Evolutionary conservation across 148 eudicot genomes (phyloP).

Genomic region (Suaeda aralocaspica): DNA sequence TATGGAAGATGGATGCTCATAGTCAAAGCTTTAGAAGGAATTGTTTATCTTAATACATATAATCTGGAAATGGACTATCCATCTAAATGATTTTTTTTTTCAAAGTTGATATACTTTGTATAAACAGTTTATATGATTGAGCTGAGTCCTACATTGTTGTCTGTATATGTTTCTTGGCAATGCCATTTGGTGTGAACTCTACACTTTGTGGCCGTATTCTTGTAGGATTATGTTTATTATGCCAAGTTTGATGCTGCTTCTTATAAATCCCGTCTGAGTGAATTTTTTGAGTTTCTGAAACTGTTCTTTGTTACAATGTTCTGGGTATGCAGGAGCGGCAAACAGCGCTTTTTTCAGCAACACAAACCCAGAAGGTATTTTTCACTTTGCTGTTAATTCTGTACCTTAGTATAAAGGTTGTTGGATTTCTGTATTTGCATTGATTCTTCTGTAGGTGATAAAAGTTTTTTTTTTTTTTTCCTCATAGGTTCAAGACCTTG

Average conservation of each 20-base stretch:
- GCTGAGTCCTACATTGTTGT: neutral
- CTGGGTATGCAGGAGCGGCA: slow-evolving; percentile 60
- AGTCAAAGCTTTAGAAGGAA: neutral
- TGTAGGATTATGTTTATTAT: neutral
- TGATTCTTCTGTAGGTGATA: neutral
- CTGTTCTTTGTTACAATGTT: slow-evolving; percentile 3
- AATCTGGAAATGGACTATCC: neutral
- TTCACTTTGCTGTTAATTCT: neutral
- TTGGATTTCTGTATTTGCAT: neutral
- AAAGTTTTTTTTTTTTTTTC: neutral
- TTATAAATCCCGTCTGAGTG: too few species aligned
- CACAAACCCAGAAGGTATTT: slow-evolving; percentile 85
- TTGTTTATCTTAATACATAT: neutral
- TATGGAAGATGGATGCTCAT: neutral
- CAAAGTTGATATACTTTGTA: neutral
- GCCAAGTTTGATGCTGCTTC: neutral
- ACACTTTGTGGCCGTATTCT: neutral
- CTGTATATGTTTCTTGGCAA: neutral
- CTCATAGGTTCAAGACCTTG: slow-evolving; percentile 81
- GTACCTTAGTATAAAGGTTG: neutral
- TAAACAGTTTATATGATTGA: neutral
- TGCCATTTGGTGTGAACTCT: neutral
- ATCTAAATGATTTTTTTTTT: neutral
- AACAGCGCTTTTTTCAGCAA: slow-evolving; percentile 97
- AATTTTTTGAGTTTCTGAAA: slow-evolving; percentile 11